Conservation (phyloP, 345 rosid genomes). For the Psidium friedrichsthalianum region DNA sequence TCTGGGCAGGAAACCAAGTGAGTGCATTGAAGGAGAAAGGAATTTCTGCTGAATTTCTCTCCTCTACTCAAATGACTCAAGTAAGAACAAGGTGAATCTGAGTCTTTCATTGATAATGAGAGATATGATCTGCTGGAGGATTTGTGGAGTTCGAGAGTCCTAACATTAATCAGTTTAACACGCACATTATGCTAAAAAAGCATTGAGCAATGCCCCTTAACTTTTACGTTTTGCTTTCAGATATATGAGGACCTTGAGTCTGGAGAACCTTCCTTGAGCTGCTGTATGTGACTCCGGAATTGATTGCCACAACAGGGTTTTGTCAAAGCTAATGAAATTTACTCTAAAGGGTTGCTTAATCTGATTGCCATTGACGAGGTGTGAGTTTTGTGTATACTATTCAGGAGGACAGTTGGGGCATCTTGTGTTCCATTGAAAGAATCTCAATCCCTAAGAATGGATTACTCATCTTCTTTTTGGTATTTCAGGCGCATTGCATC, state of each 20-base stretch:
- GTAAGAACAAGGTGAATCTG: constrained; percentile 41
- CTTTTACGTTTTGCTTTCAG: constrained; percentile 18
- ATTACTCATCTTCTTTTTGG: neutral
- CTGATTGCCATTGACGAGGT: constrained; percentile 97
- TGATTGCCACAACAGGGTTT: constrained; percentile 78
- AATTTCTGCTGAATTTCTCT: constrained; percentile 82
- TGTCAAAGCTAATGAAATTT: constrained; percentile 65
- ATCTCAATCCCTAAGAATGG: neutral
- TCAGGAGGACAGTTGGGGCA: neutral
- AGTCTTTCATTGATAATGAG: neutral
- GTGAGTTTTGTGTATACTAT: neutral
- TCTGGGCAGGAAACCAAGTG: constrained; percentile 76
- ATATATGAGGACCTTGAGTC: constrained; percentile 88
- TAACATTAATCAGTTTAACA: neutral
- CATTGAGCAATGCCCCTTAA: neutral
- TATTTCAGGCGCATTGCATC: constrained; percentile 89
- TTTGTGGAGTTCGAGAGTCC: neutral
- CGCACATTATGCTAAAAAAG: neutral
- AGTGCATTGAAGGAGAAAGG: constrained; percentile 82
- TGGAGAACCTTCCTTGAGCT: constrained; percentile 68
- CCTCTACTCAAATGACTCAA: constrained; percentile 59
- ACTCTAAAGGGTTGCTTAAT: constrained; percentile 78
- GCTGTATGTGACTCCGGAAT: constrained; percentile 88
- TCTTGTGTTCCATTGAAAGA: neutral
- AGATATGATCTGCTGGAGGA: neutral